Base-by-base conservation (phyloP, 2,329 filamentous ascomycete genomes). In the Karstenula rhodostoma region DNA sequence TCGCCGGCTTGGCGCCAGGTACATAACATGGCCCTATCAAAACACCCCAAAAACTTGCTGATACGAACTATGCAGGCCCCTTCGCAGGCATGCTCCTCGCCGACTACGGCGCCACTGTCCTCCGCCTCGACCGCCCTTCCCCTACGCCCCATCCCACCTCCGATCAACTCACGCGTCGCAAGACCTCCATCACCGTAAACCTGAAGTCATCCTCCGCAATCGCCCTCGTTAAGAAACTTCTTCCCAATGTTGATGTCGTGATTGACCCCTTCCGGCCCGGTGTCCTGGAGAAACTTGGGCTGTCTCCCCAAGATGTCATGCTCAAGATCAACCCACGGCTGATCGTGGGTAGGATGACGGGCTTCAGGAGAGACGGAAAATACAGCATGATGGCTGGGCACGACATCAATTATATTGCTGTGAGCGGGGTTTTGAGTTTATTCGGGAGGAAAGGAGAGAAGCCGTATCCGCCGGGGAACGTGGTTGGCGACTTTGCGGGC, bases 371-470 rank as follows among this genome's bases (percentile, higher is more conserved):
- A 42, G 92, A 96, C 78, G 94, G 94, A 0, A 89, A 88, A 70
- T 98, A 97, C 79, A 87, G 86, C 50, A 80, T 85, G 71, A 97
- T 97, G 94, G 93, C 94, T 0, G 94, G 94, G 6, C 94, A 97
- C 75, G 94, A 97, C 76, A 97, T 97, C 77, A 97, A 98, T 75
- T 98, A 98, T 78, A 89, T 98, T 44, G 92, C 94, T 51, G 92
- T 97, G 0, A 91, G 90, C 0, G 94, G 94, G 0, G 89, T 91
- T 0, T 80, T 98, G 29, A 85, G 85, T 0, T 83, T 97, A 78
- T 85, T 98, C 3, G 94, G 94, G 0, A 83, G 90, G 0, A 81
- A 82, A 29, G 85, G 83, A 17, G 86, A 89, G 72, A 88, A 87
- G 65, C 94, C 94, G 0, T 89, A 90, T 62, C 85, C 94, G 19